Conservation (phyloP, 2,329 filamentous ascomycete genomes). For the Capronia coronata region DNA sequence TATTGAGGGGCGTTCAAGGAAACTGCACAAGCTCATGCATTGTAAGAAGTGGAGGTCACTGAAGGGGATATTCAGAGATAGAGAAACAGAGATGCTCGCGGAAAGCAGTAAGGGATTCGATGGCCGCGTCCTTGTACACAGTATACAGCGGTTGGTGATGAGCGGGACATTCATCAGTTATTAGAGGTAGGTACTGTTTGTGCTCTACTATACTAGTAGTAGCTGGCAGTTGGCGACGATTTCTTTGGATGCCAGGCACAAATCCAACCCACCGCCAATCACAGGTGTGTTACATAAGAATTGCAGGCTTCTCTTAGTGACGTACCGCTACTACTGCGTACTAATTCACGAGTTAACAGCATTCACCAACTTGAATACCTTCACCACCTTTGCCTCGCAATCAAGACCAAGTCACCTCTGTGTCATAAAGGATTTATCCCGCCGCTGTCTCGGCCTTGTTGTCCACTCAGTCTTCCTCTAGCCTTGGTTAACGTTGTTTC, state of each 20-base stretch:
- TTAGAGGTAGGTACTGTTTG: no score
- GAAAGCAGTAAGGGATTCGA: background rate
- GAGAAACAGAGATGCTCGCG: no score
- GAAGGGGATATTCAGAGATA: background rate
- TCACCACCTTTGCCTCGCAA: no score
- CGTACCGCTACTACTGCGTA: background rate
- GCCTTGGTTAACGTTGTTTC: no score
- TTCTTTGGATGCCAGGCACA: background rate
- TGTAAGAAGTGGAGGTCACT: background rate
- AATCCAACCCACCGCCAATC: background rate
- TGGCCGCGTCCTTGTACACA: background rate
- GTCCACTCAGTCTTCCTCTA: no score
- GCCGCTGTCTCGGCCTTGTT: no score
- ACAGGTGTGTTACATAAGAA: background rate
- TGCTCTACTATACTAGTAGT: background rate
- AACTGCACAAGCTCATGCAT: constrained; percentile 5
- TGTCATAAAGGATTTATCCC: no score
- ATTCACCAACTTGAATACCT: no score
- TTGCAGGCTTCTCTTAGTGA: background rate
- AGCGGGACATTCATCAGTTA: background rate
- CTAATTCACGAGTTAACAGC: no score
- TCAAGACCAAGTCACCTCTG: no score
- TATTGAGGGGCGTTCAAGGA: constrained; percentile 9
- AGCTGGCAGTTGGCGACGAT: background rate
- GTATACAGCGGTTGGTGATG: background rate